These are phyloP conservation scores for Chytriomyces hyalinus DNA, from an alignment of 192 early-diverging fungal genomes.

Conservation along the genomic window DNA sequence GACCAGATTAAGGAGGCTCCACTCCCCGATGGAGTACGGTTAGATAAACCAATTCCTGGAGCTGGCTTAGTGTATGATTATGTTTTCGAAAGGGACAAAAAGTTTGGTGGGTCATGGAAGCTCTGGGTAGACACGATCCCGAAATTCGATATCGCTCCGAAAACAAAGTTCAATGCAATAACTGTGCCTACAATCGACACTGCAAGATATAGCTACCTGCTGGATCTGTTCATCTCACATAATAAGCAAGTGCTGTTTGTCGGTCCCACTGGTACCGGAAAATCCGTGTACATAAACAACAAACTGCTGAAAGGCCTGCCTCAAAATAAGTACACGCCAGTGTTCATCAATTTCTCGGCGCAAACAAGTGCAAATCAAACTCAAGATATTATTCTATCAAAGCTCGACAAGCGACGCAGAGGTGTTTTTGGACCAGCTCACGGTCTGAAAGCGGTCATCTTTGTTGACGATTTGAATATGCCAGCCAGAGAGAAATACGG, in stretches of 20 bases:
- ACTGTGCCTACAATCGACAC: slow-evolving; percentile 67
- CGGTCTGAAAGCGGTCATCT: slow-evolving; percentile 61
- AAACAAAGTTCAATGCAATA: slow-evolving; percentile 61
- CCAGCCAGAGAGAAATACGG: slow-evolving; percentile 67
- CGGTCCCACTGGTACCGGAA: slow-evolving; percentile 65
- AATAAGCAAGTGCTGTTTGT: slow-evolving; percentile 62
- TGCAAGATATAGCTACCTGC: slow-evolving; percentile 54
- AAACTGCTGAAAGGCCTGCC: slow-evolving; percentile 60
- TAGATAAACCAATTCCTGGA: slow-evolving; percentile 62
- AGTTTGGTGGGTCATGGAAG: slow-evolving; percentile 61
- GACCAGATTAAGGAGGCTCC: slow-evolving; percentile 49
- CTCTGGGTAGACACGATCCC: slow-evolving; percentile 61
- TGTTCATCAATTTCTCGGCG: slow-evolving; percentile 69
- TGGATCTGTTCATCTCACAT: slow-evolving; percentile 59
- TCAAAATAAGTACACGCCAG: slow-evolving; percentile 58
- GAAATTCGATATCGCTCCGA: slow-evolving; percentile 59
- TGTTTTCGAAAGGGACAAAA: slow-evolving; percentile 61
- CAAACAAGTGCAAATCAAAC: slow-evolving; percentile 67
- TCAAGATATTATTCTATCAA: slow-evolving; percentile 63
- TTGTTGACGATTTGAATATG: slow-evolving; percentile 71
- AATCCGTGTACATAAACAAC: slow-evolving; percentile 65
- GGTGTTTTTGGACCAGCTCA: slow-evolving; percentile 63
- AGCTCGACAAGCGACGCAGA: slow-evolving; percentile 60
- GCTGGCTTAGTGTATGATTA: slow-evolving; percentile 58
- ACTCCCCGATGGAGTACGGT: slow-evolving; percentile 49